Base-by-base conservation (phyloP, 202 grass and related monocot species). In the Setaria viridis region DNA sequence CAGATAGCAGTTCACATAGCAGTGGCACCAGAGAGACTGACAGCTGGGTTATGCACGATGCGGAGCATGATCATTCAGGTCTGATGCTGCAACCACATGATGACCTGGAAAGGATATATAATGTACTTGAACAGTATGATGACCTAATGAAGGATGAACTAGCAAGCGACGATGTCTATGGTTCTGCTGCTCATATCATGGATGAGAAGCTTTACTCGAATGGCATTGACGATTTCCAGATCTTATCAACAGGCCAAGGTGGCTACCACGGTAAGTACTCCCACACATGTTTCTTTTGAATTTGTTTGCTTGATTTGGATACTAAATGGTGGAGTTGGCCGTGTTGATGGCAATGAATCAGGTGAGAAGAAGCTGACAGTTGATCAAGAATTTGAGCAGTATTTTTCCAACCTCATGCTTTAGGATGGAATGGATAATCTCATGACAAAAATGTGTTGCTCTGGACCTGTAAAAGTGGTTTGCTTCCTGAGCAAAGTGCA, bases 371-470 rank as follows among this genome's bases (percentile, higher is more conserved):
- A 84, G 39, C 77, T 87, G 49, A 89, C 94, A 11, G 92, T 97
- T 45, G 94, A 97, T 92, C 94, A 94, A 82, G 92, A 94, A 89
- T 97, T 94, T 25, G 92, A 94, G 84, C 91, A 94, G 70, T 97
- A 97, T 74, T 97, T 97, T 83, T 88, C 88, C 5, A 88, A 54
- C 50, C 94, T 97, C 62, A 94, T 97, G 94, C 91, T 97, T 82
- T 97, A 90, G 90, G 19, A 70, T 43, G 55, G 7, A 62, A 14
- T 54, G 51, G 11, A 77, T 72, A 39, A 19, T 56, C 66, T 48
- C 11, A 11, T 35, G 9, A 80, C 19, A 46, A 53, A 83, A 19
- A 69, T 35, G 17, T 14, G 41, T 32, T 72, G 14, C 17, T n/a
- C 3, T 73, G 8, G 42, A 79, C 59, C n/a, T 86, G 25, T 7